A percentile compares a stretch with the other conserved stretches of the same genome.
Evolutionary conservation across 2,329 filamentous ascomycete species (phyloP).

Genomic region (Didymella sp.): DNA sequence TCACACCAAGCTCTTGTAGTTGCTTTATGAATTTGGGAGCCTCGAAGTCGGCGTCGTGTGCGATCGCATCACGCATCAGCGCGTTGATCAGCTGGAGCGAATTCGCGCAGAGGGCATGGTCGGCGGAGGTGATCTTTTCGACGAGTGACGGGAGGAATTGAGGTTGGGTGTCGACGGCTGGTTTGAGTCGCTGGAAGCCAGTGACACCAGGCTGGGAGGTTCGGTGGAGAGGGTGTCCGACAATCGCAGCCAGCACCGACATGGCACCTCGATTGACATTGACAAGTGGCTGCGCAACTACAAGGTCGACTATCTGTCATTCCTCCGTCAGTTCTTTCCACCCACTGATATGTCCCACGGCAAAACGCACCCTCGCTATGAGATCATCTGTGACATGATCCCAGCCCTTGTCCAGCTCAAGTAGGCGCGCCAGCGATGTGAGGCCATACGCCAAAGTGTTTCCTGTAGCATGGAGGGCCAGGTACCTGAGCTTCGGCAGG

Average conservation of each 20-base stretch:
- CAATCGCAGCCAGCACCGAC: conserved; percentile 92
- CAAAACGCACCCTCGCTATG: conserved; percentile 65
- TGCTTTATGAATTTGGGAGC: conserved; percentile 96
- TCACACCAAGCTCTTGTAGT: conserved; percentile 89
- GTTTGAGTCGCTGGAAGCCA: conserved; percentile 90
- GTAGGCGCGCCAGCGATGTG: conserved; percentile 82
- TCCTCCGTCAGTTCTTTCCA: conserved; percentile 15
- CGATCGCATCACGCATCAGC: conserved; percentile 88
- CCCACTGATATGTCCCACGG: not conserved
- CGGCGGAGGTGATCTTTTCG: conserved; percentile 86
- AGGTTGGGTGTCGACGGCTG: conserved; percentile 87
- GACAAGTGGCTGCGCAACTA: conserved; percentile 93
- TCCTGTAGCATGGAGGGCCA: conserved; percentile 84
- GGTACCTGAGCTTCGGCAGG: conserved; percentile 76
- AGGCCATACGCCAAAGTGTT: conserved; percentile 96
- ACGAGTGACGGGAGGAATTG: conserved; percentile 96
- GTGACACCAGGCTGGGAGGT: conserved; percentile 68
- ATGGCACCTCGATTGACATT: conserved; percentile 97
- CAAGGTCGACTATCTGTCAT: conserved; percentile 79
- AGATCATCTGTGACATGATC: conserved; percentile 81
- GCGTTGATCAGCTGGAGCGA: conserved; percentile 95
- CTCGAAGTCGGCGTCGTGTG: conserved; percentile 77
- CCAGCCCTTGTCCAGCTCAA: conserved; percentile 99
- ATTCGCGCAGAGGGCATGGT: conserved; percentile 95
- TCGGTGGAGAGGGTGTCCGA: conserved; percentile 76